Evolutionary conservation across 108 stramenopile genomes (phyloP).

Genomic region (Nitzschia putrida): DNA sequence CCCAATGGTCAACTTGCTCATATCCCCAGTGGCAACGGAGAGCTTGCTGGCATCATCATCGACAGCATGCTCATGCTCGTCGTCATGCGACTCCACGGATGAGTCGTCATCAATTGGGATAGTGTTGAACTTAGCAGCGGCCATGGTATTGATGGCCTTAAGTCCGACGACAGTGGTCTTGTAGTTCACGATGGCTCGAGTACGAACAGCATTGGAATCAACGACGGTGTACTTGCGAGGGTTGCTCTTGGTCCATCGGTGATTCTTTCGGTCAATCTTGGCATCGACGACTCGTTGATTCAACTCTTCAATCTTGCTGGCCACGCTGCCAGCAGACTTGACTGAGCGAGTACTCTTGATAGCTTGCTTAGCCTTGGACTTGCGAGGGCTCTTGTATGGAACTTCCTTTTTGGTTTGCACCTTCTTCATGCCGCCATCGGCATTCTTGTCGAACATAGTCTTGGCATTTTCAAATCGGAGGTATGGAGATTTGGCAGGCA

Average conservation of each 20-base stretch:
- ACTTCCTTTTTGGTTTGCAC: slow-evolving; percentile 1
- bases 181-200: slow-evolving; percentile 30
- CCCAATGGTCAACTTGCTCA: slow-evolving; percentile 23
- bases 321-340: slow-evolving; percentile 34
- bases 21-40: slow-evolving; percentile 5
- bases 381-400: slow-evolving; percentile 27
- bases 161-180: slow-evolving; percentile 27
- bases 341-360: slow-evolving; percentile 4
- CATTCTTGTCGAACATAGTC: slow-evolving; percentile 25
- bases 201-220: slow-evolving; percentile 32
- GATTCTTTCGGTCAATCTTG: slow-evolving; percentile 30
- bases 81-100: neutral
- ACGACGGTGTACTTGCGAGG: slow-evolving; percentile 30
- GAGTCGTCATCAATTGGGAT: slow-evolving; percentile 33
- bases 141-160: slow-evolving; percentile 21
- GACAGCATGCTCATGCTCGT: neutral
- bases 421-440: neutral
- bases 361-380: slow-evolving; percentile 3
- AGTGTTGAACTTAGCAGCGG: slow-evolving; percentile 36
- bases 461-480: slow-evolving; percentile 43
- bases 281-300: slow-evolving; percentile 31
- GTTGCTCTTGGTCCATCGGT: slow-evolving; percentile 32
- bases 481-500: slow-evolving; percentile 39
- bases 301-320: slow-evolving; percentile 31
- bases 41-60: slow-evolving; percentile 4